A percentile compares a stretch with the other conserved stretches of the same genome.
These are phyloP conservation scores for Crassisporium funariophilum DNA, from an alignment of 768 basidiomycete genomes.

Conservation along the genomic window DNA sequence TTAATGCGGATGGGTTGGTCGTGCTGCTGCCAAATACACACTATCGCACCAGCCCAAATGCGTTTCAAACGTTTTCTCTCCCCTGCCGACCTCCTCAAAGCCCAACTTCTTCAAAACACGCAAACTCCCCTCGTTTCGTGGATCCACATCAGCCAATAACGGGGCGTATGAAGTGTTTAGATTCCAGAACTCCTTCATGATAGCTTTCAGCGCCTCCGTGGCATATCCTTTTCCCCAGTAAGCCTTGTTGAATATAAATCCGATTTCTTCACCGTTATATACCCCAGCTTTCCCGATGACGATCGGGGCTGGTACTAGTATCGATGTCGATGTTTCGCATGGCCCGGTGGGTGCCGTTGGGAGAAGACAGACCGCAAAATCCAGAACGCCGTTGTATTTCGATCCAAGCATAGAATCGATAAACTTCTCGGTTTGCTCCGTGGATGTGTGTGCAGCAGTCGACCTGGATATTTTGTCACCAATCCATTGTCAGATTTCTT, in stretches of 20 bases:
- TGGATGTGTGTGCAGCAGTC: slow-evolving; percentile 13
- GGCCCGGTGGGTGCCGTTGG: not conserved
- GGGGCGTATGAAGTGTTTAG: slow-evolving; percentile 1
- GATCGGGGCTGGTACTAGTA: not conserved
- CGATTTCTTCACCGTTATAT: slow-evolving; percentile 23
- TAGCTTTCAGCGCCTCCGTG: slow-evolving; percentile 21
- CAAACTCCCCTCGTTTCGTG: slow-evolving; percentile 19
- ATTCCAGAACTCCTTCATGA: slow-evolving; percentile 20
- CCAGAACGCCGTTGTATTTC: slow-evolving; percentile 21
- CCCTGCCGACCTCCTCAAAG: slow-evolving; percentile 20
- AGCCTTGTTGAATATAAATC: slow-evolving; percentile 22
- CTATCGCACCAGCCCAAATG: slow-evolving; percentile 29
- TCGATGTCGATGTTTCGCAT: slow-evolving; percentile 8
- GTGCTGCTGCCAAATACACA: slow-evolving; percentile 21
- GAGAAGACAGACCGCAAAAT: slow-evolving; percentile 22
- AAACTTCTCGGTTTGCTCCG: slow-evolving; percentile 15
- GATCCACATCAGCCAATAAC: slow-evolving; percentile 25
- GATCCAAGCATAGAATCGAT: slow-evolving; percentile 21
- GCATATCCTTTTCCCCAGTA: slow-evolving; percentile 28
- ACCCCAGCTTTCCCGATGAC: slow-evolving; percentile 25
- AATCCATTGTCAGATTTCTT: not conserved
- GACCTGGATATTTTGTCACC: slow-evolving; percentile 22
- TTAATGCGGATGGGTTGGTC: not conserved
- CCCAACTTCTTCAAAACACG: slow-evolving; percentile 21
- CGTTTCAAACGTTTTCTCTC: slow-evolving; percentile 22